Evolutionary conservation across 768 basidiomycete species (phyloP).

Genomic region (Leccinum boreale): DNA sequence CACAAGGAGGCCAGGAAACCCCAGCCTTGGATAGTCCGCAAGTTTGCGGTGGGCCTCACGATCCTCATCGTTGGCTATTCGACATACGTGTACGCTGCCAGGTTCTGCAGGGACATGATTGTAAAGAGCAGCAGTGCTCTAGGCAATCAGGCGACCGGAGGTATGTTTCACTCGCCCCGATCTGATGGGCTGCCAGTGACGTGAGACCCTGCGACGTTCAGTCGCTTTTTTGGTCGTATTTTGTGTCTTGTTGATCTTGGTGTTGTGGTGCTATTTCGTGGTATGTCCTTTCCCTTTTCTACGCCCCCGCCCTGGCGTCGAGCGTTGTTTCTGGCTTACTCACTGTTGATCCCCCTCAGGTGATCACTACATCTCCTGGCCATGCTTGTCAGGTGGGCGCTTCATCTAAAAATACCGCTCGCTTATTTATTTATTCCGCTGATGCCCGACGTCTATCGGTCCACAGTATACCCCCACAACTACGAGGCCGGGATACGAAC

Average conservation of each 20-base stretch:
- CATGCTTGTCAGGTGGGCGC: constrained; percentile 59
- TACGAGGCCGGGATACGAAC: constrained; percentile 21
- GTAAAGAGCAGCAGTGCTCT: constrained; percentile 38
- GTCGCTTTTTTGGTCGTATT: constrained; percentile 69
- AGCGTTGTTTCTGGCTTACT: neutral
- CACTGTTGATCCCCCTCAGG: constrained; percentile 36
- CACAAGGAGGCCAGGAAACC: constrained; percentile 41
- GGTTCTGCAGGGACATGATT: constrained; percentile 74
- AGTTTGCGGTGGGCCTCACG: constrained; percentile 60
- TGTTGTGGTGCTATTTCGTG: constrained; percentile 76
- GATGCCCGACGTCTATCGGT: constrained; percentile 5
- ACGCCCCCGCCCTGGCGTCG: neutral
- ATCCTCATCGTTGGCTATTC: constrained; percentile 63
- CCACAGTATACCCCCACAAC: constrained; percentile 24
- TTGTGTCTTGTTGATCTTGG: constrained; percentile 60
- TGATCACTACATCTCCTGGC: constrained; percentile 65
- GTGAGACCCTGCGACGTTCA: constrained; percentile 27
- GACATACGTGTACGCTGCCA: constrained; percentile 73
- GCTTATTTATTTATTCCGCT: neutral
- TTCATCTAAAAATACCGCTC: neutral
- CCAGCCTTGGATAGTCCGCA: constrained; percentile 74
- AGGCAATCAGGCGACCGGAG: constrained; percentile 52
- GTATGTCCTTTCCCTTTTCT: constrained; percentile 37
- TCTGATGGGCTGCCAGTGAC: neutral
- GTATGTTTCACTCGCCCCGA: constrained; percentile 46